Percentiles rank a stretch among this genome's conserved stretches.
phyloP scores from a whole-genome alignment of 495 filamentous ascomycete genomes.

The Penicillium argentinense region DNA sequence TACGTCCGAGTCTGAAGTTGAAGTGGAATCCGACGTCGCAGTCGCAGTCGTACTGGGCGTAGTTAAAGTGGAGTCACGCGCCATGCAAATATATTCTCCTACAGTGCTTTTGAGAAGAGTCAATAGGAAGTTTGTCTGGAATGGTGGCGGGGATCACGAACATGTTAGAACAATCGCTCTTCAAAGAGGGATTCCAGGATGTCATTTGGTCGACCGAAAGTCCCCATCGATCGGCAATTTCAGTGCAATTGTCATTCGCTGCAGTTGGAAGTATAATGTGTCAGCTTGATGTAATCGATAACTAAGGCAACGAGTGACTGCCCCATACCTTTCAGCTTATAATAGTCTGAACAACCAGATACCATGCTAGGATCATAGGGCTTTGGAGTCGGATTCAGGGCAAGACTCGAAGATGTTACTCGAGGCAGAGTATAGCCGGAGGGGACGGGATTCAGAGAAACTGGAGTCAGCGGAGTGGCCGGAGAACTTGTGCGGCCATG shows the following conservation, averaged over 20 bases:
- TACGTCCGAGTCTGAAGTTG: not conserved
- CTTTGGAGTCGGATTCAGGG: not conserved
- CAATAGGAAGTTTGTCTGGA: not conserved
- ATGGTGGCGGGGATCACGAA: not conserved
- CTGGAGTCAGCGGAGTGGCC: not conserved
- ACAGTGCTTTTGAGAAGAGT: not conserved
- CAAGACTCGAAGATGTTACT: too few species aligned
- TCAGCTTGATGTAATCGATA: not conserved
- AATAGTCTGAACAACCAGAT: not conserved
- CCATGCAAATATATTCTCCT: not conserved
- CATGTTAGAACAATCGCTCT: not conserved
- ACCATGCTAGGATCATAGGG: not conserved
- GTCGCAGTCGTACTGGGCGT: not conserved
- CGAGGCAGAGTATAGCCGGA: not conserved
- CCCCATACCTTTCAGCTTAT: not conserved
- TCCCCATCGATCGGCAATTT: not conserved
- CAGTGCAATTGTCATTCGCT: not conserved
- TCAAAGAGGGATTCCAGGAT: not conserved
- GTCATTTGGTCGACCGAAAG: not conserved
- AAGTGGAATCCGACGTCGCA: not conserved
- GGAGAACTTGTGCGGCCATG: too few species aligned
- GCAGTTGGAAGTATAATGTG: not conserved
- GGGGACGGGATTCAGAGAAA: not conserved
- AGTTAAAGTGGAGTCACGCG: too few species aligned
- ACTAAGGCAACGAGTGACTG: not conserved